Percentiles rank a stretch among this genome's conserved stretches.
phyloP scores from a whole-genome alignment of 73 alveolate species.

The Blepharisma stoltei region DNA sequence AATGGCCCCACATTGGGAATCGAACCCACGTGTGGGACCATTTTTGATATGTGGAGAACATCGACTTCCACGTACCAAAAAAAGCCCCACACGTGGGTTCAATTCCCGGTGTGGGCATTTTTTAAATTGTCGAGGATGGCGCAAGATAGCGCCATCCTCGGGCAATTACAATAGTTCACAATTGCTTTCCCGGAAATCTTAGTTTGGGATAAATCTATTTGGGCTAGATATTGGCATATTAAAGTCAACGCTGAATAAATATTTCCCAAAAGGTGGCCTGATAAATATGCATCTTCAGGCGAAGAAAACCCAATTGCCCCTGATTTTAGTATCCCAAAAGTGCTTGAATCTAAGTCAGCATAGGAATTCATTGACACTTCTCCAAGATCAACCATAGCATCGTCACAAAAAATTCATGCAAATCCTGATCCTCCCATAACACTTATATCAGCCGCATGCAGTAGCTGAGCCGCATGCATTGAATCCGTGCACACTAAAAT shows the following conservation, averaged over 20 bases:
- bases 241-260: not conserved
- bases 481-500: not conserved
- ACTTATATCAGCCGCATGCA: slow-evolving; percentile 29
- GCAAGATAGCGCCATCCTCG: too few species aligned
- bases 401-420: slow-evolving; percentile 22
- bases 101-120: too few species aligned
- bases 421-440: slow-evolving; percentile 31
- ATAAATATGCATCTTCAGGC: not conserved
- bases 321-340: slow-evolving; percentile 22
- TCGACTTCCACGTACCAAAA: too few species aligned
- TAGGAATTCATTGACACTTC: slow-evolving; percentile 3
- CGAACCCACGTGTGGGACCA: too few species aligned
- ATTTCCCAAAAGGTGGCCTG: not conserved
- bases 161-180: too few species aligned
- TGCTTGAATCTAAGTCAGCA: not conserved
- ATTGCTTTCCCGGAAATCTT: not conserved
- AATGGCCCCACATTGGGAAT: too few species aligned
- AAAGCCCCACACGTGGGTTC: too few species aligned
- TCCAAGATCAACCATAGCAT: slow-evolving; percentile 15
- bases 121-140: too few species aligned
- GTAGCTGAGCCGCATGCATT: slow-evolving; percentile 7
- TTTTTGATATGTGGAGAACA: too few species aligned
- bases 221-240: not conserved
- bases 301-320: slow-evolving; percentile 30
- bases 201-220: not conserved